Base-by-base conservation (phyloP, 1,284 basidiomycete genomes). In the Trichosporon asahii region DNA sequence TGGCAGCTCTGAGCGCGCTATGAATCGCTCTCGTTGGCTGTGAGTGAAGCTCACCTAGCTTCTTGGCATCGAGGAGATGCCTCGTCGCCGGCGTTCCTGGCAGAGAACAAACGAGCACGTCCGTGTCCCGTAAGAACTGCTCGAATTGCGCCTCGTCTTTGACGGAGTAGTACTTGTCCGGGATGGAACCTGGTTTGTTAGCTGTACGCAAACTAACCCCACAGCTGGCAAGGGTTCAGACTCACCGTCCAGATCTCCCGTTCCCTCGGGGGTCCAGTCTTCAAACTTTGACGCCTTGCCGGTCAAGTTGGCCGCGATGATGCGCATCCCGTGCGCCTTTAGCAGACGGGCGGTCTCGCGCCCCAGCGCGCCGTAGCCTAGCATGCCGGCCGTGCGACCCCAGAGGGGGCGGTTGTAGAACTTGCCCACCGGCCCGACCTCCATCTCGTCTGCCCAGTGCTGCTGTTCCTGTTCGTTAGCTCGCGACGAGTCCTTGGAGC, bases 231-330 rank as follows among this genome's bases (percentile, higher is more conserved):
- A 14, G 15, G 15, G 15, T 18, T 14, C 55, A 2, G 5, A 66
- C 76, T 25, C 65, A 79, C 78, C 80, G 23, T 81, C 75, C 3
- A 69, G 64, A 68, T 82, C 82, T 53, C 82, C 81, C 0, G 80
- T 82, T 0, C 79, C 80, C 27, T 61, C 57, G 3, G 57, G 57
- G 27, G 57, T 61, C 57, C 57, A 61, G 57, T 61, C 57, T 12
- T 61, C 57, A 27, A 61, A 61, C 57, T 18, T 63, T 0, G 73
- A 72, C 0, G 76, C 70, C 71, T 75, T 75, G n/a, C 81, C 80
- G 15, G 70, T 72, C 18, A 81, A 79, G 68, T 83, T 84, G n/a
- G 81, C 82, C 4, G 79, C 82, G 31, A 84, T 78, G 66, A 83
- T 74, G 5, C 73, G 70, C 73, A 80, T 78, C 1, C 79, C 79